Evolutionary conservation across 1,284 basidiomycete genomes (phyloP).

Genomic region (Pisolithus thermaeus): DNA sequence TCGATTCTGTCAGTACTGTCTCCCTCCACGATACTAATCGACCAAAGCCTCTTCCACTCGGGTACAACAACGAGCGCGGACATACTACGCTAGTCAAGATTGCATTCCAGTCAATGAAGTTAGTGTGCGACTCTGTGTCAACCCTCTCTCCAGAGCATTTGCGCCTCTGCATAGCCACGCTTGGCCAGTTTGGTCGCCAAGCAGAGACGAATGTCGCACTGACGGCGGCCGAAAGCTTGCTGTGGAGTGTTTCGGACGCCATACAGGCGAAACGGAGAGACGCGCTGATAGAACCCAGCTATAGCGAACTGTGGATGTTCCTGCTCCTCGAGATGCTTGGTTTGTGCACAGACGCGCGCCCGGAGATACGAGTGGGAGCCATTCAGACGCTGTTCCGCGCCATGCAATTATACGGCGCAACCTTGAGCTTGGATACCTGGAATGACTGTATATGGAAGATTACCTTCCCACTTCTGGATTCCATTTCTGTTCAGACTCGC

Average conservation of each 20-base stretch:
- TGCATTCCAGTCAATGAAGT: conserved; percentile 88
- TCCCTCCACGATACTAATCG: conserved; percentile 36
- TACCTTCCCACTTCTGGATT: conserved; percentile 82
- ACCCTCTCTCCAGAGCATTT: conserved; percentile 78
- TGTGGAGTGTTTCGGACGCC: conserved; percentile 93
- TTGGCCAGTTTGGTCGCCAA: conserved; percentile 89
- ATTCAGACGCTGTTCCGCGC: conserved; percentile 95
- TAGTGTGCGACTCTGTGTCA: conserved; percentile 91
- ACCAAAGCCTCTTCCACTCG: conserved; percentile 44
- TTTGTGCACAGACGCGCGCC: conserved; percentile 75
- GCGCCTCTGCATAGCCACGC: conserved; percentile 80
- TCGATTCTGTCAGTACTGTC: conserved; percentile 38
- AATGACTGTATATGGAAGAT: conserved; percentile 84
- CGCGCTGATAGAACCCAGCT: conserved; percentile 59
- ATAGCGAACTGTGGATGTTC: conserved; percentile 88
- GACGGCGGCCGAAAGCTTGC: conserved; percentile 81
- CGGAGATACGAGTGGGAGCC: conserved; percentile 88
- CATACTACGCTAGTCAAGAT: conserved; percentile 73
- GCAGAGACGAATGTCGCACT: conserved; percentile 93
- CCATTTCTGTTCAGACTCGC: conserved; percentile 56
- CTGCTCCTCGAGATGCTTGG: conserved; percentile 80
- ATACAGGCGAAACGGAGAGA: conserved; percentile 76
- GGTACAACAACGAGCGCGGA: conserved; percentile 55
- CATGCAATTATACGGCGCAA: conserved; percentile 87
- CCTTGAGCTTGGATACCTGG: conserved; percentile 79